Percentiles rank a stretch among this genome's conserved stretches.
Conservation (phyloP, 2,329 filamentous ascomycete species). For the Curvularia sp. region DNA sequence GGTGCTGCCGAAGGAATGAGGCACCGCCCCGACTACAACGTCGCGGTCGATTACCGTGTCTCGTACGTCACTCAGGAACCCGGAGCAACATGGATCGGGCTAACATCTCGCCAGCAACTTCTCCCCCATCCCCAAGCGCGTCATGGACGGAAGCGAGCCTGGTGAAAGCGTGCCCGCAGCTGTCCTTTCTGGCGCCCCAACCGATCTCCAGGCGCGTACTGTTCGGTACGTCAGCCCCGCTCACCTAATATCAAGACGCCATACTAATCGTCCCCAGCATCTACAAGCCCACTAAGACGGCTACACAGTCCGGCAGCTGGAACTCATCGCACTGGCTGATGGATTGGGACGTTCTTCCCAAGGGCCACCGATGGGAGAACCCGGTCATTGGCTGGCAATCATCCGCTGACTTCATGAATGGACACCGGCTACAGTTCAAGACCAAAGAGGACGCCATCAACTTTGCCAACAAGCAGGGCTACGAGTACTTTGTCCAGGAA, state of each 20-base stretch:
- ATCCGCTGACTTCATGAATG: conserved; percentile 92
- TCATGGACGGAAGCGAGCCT: conserved; percentile 91
- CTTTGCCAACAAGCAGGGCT: conserved; percentile 98
- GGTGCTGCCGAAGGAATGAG: conserved; percentile 59
- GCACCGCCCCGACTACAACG: conserved; percentile 82
- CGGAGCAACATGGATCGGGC: conserved; percentile 14
- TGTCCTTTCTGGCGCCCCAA: conserved; percentile 87
- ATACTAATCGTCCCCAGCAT: conserved; percentile 68
- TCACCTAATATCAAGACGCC: neutral
- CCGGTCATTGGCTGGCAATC: conserved; percentile 99
- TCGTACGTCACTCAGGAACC: conserved; percentile 68
- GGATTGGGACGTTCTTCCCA: conserved; percentile 95
- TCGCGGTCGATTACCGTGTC: conserved; percentile 83
- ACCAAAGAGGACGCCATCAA: conserved; percentile 91
- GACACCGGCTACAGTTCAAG: conserved; percentile 88
- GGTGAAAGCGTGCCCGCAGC: conserved; percentile 78
- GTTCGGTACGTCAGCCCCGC: conserved; percentile 72
- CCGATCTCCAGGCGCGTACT: conserved; percentile 90
- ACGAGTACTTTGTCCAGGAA: conserved; percentile 98
- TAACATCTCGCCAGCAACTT: conserved; percentile 69
- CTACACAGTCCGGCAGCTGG: conserved; percentile 93
- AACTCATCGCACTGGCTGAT: conserved; percentile 88
- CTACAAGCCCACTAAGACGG: conserved; percentile 89
- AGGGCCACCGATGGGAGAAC: conserved; percentile 98
- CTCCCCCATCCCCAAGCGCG: conserved; percentile 85